Evolutionary conservation across 768 basidiomycete genomes (phyloP), one percentile per base, ranked within the genome.

Genomic region (Kwoniella dendrophila): DNA sequence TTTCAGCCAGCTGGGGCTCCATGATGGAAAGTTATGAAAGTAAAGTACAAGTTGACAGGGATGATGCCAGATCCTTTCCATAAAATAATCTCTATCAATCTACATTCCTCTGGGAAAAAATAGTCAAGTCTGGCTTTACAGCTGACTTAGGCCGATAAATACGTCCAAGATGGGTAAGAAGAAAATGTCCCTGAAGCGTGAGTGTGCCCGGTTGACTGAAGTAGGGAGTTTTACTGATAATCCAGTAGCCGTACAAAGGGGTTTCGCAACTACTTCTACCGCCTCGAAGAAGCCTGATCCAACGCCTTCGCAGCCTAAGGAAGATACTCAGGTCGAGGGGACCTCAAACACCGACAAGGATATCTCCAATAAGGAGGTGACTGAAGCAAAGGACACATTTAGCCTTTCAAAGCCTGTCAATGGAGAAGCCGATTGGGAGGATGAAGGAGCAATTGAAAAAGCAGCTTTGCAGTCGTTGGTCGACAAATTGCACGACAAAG

Each of bases 401-500:
- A n/a, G 29, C 20, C 12, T 33, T 3, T 22, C 57, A 38, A 44
- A 36, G 34, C 34, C 1, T 33, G 51, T 20, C 14, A 55, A n/a
- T 3, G 24, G 52, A 20, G 40, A 62, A 49, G 63, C 63, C 8
- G 63, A 66, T 22, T 59, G 63, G 33, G 69, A 66, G 18, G 62
- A 45, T 16, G 64, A 55, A 20, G 66, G 64, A 18, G 60, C 60
- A 12, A 36, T 62, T 7, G 81, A 81, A 60, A 70, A 77, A 59
- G 64, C 67, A 24, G 81, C 83, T 30, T 81, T 92, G 52, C 92
- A 93, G 80, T 80, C 78, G 47, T 72, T 92, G 48, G 85, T 95
- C 0, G 92, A 95, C 65, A 88, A 85, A 70, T 81, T 88, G 49
- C 91, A 95, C 71, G 91, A 94, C 20, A 92, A 87, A 74, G 89